These are phyloP conservation scores for Alectoria sarmentosa DNA, from an alignment of 495 filamentous ascomycete genomes.

Conservation along the genomic window DNA sequence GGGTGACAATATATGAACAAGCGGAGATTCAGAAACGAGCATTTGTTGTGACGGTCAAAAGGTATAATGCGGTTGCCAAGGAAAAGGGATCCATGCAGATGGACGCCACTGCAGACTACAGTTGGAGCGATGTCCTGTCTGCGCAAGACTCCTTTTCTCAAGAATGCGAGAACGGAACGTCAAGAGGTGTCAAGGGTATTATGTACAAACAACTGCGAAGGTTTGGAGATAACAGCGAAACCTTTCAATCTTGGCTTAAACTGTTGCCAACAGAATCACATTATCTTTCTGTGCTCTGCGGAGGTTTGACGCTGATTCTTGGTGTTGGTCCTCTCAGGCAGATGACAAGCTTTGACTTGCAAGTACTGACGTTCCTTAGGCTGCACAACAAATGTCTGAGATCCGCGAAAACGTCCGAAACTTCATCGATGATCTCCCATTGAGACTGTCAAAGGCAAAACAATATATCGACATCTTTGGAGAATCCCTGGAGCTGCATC, in stretches of 20 bases:
- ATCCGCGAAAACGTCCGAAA: not conserved
- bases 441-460: not conserved
- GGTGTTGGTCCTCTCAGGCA: not conserved
- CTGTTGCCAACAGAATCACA: constrained; percentile 11
- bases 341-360: too few species aligned
- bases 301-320: constrained; percentile 18
- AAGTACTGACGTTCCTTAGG: too few species aligned
- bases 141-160: not conserved
- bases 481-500: constrained; percentile 3
- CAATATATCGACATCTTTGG: not conserved
- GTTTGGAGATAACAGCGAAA: constrained; percentile 5
- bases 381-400: not conserved
- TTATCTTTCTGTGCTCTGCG: constrained; percentile 20
- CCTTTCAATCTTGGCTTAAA: constrained; percentile 15
- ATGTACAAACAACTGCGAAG: not conserved
- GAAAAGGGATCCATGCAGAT: not conserved
- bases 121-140: not conserved
- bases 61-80: not conserved
- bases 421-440: not conserved
- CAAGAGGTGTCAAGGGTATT: not conserved
- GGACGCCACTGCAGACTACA: not conserved
- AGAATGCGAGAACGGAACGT: not conserved
- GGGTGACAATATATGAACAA: not conserved
- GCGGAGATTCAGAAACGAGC: not conserved
- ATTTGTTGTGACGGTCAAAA: not conserved